Evolutionary conservation across 371 early-diverging fungal species (phyloP).

Genomic region (Mortierella sp.): DNA sequence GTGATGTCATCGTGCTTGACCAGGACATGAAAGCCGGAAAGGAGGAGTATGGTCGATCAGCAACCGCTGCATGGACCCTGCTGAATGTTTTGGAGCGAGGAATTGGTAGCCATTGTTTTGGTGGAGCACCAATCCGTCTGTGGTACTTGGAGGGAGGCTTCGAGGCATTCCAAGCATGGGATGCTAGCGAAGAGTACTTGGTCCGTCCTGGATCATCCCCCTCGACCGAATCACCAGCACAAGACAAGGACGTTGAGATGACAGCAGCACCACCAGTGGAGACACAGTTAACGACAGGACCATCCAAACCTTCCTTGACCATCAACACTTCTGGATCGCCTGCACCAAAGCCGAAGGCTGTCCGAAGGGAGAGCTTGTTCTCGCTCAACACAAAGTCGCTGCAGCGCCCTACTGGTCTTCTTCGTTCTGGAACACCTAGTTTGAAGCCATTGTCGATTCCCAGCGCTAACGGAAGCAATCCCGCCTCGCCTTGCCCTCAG

Average conservation of each 20-base stretch:
- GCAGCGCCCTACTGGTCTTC: constrained; percentile 26
- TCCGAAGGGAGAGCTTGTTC: constrained; percentile 42
- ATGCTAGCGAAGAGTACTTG: constrained; percentile 33
- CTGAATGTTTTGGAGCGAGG: constrained; percentile 63
- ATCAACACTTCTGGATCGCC: constrained; percentile 20
- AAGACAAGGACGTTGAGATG: no score
- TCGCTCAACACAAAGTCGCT: constrained; percentile 48
- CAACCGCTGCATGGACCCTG: constrained; percentile 71
- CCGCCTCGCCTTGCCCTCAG: no score
- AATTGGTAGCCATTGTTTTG: constrained; percentile 32
- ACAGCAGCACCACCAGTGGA: no score
- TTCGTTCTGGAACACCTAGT: constrained; percentile 24
- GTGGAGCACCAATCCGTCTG: constrained; percentile 37
- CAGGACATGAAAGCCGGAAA: constrained; percentile 62
- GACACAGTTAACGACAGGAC: no score
- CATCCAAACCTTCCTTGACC: no score
- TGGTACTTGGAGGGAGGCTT: constrained; percentile 64
- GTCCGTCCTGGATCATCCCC: constrained; percentile 18
- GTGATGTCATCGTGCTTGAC: constrained; percentile 63
- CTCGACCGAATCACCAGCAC: constrained; percentile 25
- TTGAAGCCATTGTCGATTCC: constrained; percentile 35
- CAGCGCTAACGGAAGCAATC: no score
- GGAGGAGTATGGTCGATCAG: constrained; percentile 46
- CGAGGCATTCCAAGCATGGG: constrained; percentile 58
- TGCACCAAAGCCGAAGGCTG: no score